A percentile compares a stretch with the other conserved stretches of the same genome.
Evolutionary conservation across 768 basidiomycete genomes (phyloP).

Genomic region (Holtermanniella nyarrowii): DNA sequence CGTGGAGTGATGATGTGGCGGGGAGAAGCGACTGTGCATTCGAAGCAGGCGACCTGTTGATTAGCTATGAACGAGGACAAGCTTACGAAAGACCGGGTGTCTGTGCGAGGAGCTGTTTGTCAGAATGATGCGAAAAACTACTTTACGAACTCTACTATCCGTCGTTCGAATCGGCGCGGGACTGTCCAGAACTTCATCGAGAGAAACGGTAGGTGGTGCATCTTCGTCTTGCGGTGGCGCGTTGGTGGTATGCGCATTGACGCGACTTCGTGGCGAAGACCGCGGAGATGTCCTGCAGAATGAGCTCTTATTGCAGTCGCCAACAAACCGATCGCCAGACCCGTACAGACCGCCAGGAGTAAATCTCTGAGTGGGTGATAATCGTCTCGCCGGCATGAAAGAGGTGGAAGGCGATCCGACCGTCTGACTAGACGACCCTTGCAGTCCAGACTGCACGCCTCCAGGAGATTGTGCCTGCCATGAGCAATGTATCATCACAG

Average conservation of each 20-base stretch:
- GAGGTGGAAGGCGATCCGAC: no score
- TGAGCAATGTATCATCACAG: no score
- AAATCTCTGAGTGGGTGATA: not conserved
- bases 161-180: not conserved
- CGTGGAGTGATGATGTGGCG: slow-evolving; percentile 20
- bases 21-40: slow-evolving; percentile 14
- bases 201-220: slow-evolving; percentile 22
- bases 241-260: not conserved
- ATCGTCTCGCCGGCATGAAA: not conserved
- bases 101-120: not conserved
- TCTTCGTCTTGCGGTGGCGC: no score
- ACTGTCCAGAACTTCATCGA: not conserved
- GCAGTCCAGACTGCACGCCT: no score
- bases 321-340: not conserved
- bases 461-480: no score
- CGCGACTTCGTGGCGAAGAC: not conserved
- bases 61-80: slow-evolving; percentile 1
- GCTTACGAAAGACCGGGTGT: not conserved
- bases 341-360: not conserved
- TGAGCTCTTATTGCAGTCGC: not conserved
- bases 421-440: no score
- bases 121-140: not conserved
- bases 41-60: slow-evolving; percentile 11
- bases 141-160: not conserved
- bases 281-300: not conserved